Percentiles rank a stretch among this genome's conserved stretches.
Conservation (phyloP, 139 green algal genomes). For the Nannochloris sp. region DNA sequence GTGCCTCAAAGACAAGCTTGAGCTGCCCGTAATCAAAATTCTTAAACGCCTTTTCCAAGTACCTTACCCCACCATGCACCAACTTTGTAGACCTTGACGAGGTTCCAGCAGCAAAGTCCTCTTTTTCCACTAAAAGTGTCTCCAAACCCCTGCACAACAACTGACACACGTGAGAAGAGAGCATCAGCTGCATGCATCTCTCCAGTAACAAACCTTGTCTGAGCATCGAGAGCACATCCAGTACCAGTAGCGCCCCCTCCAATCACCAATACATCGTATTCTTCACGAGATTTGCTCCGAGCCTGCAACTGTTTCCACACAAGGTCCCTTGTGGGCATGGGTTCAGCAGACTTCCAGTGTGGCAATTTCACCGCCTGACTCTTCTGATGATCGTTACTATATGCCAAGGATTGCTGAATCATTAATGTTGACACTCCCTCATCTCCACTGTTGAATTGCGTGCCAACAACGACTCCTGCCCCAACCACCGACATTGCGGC, state of each 20-base stretch:
- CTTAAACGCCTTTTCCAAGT: constrained; percentile 88
- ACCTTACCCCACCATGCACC: constrained; percentile 91
- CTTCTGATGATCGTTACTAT: neutral
- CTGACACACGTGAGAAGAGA: neutral
- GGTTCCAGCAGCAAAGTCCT: constrained; percentile 91
- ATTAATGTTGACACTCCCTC: neutral
- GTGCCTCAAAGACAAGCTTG: constrained; percentile 88
- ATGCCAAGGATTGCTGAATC: neutral
- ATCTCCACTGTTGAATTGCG: too few relatives aligned
- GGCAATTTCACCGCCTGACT: neutral
- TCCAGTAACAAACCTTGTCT: constrained; percentile 47
- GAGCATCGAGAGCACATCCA: constrained; percentile 84
- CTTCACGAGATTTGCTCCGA: neutral
- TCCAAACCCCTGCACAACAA: constrained; percentile 47
- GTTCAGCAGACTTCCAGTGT: neutral
- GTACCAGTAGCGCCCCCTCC: constrained; percentile 92
- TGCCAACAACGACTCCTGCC: too few relatives aligned
- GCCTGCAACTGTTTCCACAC: neutral
- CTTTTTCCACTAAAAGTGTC: constrained; percentile 79
- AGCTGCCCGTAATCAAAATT: constrained; percentile 78
- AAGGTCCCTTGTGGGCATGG: neutral
- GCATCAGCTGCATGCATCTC: neutral
- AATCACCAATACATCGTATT: constrained; percentile 84
- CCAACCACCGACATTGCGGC: too few relatives aligned
- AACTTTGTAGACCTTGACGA: constrained; percentile 91